Evolutionary conservation across 1,284 basidiomycete species (phyloP).

Genomic region (Cystobasidium slooffiae): DNA sequence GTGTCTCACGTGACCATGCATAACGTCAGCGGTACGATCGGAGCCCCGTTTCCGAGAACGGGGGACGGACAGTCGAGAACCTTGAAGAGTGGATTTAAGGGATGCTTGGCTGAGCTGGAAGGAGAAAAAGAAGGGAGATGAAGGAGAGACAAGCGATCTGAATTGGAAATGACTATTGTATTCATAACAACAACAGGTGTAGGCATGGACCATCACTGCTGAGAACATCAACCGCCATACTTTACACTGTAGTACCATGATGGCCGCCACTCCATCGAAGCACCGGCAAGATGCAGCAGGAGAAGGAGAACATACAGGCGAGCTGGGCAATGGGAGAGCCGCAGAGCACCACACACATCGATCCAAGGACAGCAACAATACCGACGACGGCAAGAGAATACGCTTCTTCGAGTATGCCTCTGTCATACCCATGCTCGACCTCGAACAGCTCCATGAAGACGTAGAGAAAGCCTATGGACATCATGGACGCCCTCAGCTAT

Average conservation of each 20-base stretch:
- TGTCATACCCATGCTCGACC: conserved; percentile 24
- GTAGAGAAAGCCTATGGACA: conserved; percentile 1
- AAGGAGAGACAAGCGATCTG: too few species aligned
- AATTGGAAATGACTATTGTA: too few species aligned
- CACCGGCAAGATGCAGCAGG: not conserved
- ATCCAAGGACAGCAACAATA: not conserved
- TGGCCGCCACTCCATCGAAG: not conserved
- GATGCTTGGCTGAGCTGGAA: too few species aligned
- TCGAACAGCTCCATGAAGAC: conserved; percentile 14
- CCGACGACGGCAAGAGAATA: conserved; percentile 14
- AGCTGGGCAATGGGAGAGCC: not conserved
- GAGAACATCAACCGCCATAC: too few species aligned
- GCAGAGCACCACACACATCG: conserved; percentile 1
- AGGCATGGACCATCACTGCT: too few species aligned
- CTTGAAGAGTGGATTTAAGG: too few species aligned
- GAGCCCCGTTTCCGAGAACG: too few species aligned
- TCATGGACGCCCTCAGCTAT: conserved; percentile 26
- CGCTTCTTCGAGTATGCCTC: conserved; percentile 40
- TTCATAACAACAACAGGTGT: too few species aligned
- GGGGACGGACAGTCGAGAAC: too few species aligned
- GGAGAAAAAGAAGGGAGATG: too few species aligned
- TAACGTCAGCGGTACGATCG: not conserved
- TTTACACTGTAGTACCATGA: too few species aligned
- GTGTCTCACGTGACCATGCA: not conserved
- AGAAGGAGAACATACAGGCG: not conserved